Base-by-base conservation (phyloP, 2,329 filamentous ascomycete species). In the Fusarium odoratissimum region DNA sequence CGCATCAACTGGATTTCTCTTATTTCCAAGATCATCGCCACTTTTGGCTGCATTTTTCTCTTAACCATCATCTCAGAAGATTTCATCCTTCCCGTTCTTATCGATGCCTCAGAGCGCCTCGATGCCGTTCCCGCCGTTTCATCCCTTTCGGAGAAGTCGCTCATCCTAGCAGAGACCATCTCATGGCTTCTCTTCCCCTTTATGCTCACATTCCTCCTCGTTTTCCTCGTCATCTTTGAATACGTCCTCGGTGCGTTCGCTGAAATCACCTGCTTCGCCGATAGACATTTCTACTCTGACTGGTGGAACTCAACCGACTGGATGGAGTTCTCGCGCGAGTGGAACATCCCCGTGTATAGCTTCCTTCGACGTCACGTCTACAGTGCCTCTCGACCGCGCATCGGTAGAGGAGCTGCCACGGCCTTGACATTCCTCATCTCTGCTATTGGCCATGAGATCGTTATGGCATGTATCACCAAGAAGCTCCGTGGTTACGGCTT, bases 151-250 rank as follows among this genome's bases (percentile, higher is more conserved):
- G 96, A 98, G 71, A 90, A 89, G 62, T 86, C 90, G 6, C 89
- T 99, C 67, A 91, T 98, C 73, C 87, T 99, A 30, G 90, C 93
- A 33, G 96, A 98, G 85, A 95, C 93, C 19, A 95, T 97, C 79
- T 95, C 93, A 64, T 91, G 93, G 86, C 90, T 99, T 23, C 88
- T 99, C 28, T 98, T 98, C 83, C 96, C 96, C 6, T 99, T 98
- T 82, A 98, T 98, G 94, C 88, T 98, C 69, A 97, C 92, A 8
- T 97, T 98, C 81, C 86, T 98, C 8, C 90, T 98, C 52, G 95
- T 98, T 61, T 99, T 99, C 85, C 91, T 99, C 65, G 95, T 98
- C 81, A 98, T 98, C 77, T 99, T 98, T 82, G 96, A 99, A 82
- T 99, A 98, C 82, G 89, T 97, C 16, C 90, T 98, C 38, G 96